A percentile compares a stretch with the other conserved stretches of the same genome.
Conservation (phyloP, 495 filamentous ascomycete genomes). For the Neurospora hispaniola region DNA sequence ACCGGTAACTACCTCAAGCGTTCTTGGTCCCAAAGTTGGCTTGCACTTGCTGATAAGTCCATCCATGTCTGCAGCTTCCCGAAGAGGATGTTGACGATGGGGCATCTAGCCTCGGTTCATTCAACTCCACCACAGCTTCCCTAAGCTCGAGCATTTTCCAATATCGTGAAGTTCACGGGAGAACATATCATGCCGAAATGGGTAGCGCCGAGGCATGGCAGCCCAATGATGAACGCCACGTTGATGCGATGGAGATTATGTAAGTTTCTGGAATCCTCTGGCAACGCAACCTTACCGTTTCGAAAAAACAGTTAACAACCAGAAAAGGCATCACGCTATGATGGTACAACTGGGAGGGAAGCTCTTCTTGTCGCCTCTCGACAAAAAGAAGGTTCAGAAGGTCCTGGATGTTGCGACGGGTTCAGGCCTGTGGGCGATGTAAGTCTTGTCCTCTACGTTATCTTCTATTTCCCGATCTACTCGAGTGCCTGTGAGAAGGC, state of each 20-base stretch:
- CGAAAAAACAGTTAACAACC: accelerated
- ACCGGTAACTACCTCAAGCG: background rate
- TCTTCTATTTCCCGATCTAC: background rate
- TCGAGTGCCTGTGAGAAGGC: background rate
- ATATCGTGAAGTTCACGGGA: background rate
- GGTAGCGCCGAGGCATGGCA: conserved; percentile 22
- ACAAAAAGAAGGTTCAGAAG: conserved; percentile 25
- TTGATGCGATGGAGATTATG: conserved; percentile 18
- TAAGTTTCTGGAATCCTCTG: conserved; percentile 4
- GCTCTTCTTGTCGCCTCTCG: conserved; percentile 41
- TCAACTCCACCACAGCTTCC: background rate
- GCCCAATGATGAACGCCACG: conserved; percentile 27
- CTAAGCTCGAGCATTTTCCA: background rate
- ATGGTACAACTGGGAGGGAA: conserved; percentile 15
- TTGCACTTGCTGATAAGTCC: background rate
- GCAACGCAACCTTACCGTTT: background rate
- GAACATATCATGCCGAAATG: conserved; percentile 15
- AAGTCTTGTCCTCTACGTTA: background rate
- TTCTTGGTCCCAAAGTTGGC: background rate
- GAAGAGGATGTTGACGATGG: background rate
- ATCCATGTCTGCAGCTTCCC: background rate
- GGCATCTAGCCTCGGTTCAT: background rate
- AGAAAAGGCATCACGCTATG: background rate
- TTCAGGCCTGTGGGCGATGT: conserved; percentile 49
- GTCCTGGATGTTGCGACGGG: conserved; percentile 54